Conservation (phyloP, 768 basidiomycete genomes). For the Rickenella mellea region DNA sequence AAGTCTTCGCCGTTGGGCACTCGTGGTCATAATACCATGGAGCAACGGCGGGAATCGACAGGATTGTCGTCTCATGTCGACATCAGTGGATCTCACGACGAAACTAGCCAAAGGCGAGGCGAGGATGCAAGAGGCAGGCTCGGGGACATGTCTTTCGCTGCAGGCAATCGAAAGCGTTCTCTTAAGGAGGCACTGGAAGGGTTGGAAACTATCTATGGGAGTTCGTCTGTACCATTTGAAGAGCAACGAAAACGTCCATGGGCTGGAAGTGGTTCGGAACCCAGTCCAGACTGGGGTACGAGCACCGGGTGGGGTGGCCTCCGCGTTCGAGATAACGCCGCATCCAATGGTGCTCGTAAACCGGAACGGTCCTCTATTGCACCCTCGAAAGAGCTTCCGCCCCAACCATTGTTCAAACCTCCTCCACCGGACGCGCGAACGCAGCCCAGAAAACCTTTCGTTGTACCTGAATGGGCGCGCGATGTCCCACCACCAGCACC, state of each 20-base stretch:
- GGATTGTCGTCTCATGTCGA: no score
- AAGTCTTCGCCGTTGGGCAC: not conserved
- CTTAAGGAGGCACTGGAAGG: no score
- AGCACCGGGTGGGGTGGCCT: not conserved
- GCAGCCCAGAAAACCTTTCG: not conserved
- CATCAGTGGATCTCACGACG: not conserved
- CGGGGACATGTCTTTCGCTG: not conserved
- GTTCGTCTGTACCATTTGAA: no score
- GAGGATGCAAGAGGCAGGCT: not conserved
- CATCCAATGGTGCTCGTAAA: not conserved
- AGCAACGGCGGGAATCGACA: no score
- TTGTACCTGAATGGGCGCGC: not conserved
- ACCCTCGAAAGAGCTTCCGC: not conserved
- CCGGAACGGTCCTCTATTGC: not conserved
- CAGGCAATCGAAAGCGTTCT: no score
- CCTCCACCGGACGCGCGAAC: not conserved
- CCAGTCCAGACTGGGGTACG: not conserved
- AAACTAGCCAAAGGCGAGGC: not conserved
- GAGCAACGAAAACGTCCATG: no score
- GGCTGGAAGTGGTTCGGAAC: not conserved
- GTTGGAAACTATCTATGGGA: no score
- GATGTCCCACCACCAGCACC: not conserved
- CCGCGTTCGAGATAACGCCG: not conserved
- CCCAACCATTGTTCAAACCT: not conserved
- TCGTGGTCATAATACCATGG: not conserved